These are phyloP conservation scores for Ophiostoma piceae DNA, from an alignment of 2,329 filamentous ascomycete genomes.

Conservation along the genomic window DNA sequence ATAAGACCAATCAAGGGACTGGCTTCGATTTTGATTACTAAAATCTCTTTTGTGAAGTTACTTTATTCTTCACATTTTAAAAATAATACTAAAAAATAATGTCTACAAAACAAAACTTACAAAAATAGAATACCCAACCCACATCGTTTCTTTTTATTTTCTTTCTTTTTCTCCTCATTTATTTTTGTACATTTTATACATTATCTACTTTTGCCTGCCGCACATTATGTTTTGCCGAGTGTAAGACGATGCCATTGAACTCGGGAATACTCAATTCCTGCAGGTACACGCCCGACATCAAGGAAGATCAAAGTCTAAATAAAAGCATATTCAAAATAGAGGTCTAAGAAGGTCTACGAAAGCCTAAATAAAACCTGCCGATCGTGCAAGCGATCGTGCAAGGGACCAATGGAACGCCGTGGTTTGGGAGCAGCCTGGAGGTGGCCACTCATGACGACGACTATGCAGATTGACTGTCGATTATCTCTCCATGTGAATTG, in stretches of 20 bases:
- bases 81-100: too few relatives aligned
- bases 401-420: background rate
- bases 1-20: too few relatives aligned
- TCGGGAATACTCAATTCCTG: background rate
- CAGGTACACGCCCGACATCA: background rate
- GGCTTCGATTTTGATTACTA: too few relatives aligned
- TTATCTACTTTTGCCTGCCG: background rate
- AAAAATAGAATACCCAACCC: background rate
- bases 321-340: background rate
- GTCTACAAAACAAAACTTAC: background rate
- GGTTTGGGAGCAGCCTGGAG: slow-evolving; percentile 7
- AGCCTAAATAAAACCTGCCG: background rate
- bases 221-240: background rate
- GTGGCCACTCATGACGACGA: slow-evolving; percentile 10
- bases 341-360: too few relatives aligned
- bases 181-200: background rate
- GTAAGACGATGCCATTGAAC: background rate
- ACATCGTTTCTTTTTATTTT: background rate
- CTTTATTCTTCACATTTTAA: too few relatives aligned
- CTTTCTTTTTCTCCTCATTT: background rate
- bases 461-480: background rate
- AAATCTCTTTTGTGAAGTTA: too few relatives aligned
- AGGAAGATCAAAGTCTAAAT: background rate
- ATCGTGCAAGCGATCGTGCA: background rate
- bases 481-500: too few relatives aligned